Evolutionary conservation across 352 stramenopile genomes (phyloP).

Genomic region (Globisporangium alternatum): DNA sequence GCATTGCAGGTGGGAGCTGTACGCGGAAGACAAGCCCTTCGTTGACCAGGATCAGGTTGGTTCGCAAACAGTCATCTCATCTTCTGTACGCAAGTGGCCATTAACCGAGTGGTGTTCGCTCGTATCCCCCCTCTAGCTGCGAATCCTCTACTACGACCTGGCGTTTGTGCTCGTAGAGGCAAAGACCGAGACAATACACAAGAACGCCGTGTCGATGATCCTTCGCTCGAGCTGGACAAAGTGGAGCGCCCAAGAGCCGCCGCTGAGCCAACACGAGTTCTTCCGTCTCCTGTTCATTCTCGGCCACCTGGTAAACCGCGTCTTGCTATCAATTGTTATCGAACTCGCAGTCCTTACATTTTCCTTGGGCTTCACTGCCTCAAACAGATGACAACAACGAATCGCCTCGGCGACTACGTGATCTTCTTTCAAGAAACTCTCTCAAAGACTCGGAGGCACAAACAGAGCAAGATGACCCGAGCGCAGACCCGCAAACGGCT

Average conservation of each 20-base stretch:
- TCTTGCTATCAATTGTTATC: background rate
- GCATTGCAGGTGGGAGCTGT: constrained; percentile 40
- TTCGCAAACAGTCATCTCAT: background rate
- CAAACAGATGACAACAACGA: constrained; percentile 65
- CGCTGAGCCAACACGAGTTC: constrained; percentile 56
- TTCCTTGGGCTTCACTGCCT: background rate
- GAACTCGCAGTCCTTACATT: background rate
- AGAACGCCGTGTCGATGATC: constrained; percentile 80
- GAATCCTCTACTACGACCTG: constrained; percentile 65
- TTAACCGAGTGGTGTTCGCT: background rate
- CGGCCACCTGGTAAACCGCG: constrained; percentile 45
- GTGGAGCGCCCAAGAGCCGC: constrained; percentile 55
- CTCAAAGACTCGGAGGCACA: constrained; percentile 42
- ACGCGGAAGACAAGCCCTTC: constrained; percentile 32
- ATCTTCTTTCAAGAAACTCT: constrained; percentile 75
- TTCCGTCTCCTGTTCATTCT: constrained; percentile 71
- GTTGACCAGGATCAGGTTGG: constrained; percentile 54
- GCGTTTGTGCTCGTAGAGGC: constrained; percentile 69
- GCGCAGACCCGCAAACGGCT: constrained; percentile 22
- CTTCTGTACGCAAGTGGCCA: background rate
- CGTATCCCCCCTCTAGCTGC: constrained; percentile 32
- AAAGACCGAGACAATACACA: constrained; percentile 75
- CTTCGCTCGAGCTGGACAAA: constrained; percentile 66
- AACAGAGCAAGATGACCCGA: constrained; percentile 39
- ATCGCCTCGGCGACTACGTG: constrained; percentile 68